phyloP scores from a whole-genome alignment of 192 early-diverging fungal genomes.

The Gonapodya sp. region DNA sequence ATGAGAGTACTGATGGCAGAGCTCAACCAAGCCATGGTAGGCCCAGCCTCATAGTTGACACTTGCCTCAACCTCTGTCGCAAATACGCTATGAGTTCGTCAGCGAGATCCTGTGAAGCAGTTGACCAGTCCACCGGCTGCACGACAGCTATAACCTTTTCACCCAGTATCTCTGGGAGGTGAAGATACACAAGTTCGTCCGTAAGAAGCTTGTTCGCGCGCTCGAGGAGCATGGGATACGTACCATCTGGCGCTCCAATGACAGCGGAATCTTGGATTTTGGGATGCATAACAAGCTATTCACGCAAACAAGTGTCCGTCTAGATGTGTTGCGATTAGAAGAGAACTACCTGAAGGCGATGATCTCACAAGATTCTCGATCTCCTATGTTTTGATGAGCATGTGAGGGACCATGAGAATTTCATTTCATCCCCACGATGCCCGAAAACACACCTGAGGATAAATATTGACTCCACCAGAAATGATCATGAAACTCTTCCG shows the following conservation, averaged over 20 bases:
- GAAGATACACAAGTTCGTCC: not conserved
- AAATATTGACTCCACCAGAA: slow-evolving; percentile 10
- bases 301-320: no score
- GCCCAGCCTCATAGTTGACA: no score
- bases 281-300: not conserved
- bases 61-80: not conserved
- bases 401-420: no score
- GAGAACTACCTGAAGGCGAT: no score
- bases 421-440: no score
- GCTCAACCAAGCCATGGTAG: no score
- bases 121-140: not conserved
- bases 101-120: not conserved
- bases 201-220: not conserved
- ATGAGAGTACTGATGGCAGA: no score
- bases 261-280: not conserved
- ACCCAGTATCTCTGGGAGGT: not conserved
- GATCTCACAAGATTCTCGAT: not conserved
- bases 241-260: not conserved
- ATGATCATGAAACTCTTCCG: slow-evolving; percentile 5
- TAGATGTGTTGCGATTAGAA: no score
- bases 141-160: not conserved
- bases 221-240: not conserved
- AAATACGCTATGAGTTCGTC: not conserved
- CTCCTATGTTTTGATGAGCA: no score
- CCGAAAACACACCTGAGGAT: not conserved